A percentile compares a stretch with the other conserved stretches of the same genome.
phyloP scores from a whole-genome alignment of 2,329 filamentous ascomycete species.

The Cercospora nicotianae region DNA sequence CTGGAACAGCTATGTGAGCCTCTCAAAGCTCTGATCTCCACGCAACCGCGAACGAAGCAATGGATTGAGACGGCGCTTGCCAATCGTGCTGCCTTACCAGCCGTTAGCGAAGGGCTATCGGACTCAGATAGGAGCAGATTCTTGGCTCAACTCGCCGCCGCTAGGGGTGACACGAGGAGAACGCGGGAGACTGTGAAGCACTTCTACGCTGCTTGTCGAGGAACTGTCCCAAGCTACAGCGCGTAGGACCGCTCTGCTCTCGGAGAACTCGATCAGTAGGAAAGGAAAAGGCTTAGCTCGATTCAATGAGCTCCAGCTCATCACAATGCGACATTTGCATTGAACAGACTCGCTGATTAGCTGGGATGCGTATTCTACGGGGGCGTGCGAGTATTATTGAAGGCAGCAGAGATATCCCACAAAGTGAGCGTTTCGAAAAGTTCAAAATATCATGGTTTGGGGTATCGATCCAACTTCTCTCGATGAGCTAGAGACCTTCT shows the following conservation, averaged over 20 bases:
- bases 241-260: background rate
- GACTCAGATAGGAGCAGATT: constrained; percentile 63
- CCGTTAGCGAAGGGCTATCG: constrained; percentile 56
- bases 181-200: constrained; percentile 69
- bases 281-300: background rate
- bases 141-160: constrained; percentile 64
- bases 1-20: constrained; percentile 70
- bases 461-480: background rate
- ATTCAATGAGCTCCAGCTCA: background rate
- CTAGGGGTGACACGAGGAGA: constrained; percentile 59
- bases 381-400: background rate
- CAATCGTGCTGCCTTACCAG: constrained; percentile 52
- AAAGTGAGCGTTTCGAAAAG: background rate
- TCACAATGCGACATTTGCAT: background rate
- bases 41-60: constrained; percentile 30
- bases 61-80: constrained; percentile 60
- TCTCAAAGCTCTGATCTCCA: constrained; percentile 61
- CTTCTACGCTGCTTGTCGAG: constrained; percentile 69
- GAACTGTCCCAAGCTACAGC: constrained; percentile 37
- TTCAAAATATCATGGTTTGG: background rate
- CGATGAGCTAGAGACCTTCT: background rate
- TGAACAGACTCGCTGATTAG: background rate
- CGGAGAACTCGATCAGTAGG: background rate
- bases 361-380: background rate
- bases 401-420: background rate